Percentiles rank a stretch among this genome's conserved stretches.
Conservation (phyloP, 78 protist species). For the Dictyostelium brefeldianum region DNA sequence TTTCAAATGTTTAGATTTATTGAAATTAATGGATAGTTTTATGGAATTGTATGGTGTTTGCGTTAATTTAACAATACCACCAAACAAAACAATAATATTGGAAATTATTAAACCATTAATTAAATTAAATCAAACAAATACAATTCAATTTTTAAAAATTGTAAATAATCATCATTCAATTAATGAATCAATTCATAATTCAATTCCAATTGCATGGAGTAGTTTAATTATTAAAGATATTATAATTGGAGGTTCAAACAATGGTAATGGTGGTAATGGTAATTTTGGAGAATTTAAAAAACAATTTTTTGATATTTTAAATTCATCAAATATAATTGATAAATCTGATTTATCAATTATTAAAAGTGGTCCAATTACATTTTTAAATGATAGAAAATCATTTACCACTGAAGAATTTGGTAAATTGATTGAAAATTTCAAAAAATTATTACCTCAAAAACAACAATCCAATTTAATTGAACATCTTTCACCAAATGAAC, state of each 20-base stretch:
- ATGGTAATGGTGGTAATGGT: too few species aligned
- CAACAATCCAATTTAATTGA: neutral
- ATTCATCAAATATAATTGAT: neutral
- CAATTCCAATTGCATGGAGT: constrained; percentile 1
- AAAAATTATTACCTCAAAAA: neutral
- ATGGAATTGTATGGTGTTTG: neutral
- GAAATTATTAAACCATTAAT: constrained; percentile 20
- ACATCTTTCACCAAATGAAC: neutral
- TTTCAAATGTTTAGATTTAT: neutral
- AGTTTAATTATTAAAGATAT: neutral
- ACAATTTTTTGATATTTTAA: neutral
- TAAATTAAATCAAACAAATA: neutral
- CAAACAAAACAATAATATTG: neutral
- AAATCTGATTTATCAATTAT: neutral
- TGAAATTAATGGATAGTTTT: constrained; percentile 5
- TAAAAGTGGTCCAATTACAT: neutral
- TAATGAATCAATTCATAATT: neutral
- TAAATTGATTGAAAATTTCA: neutral
- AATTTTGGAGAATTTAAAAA: neutral
- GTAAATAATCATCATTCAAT: neutral
- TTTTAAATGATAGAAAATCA: neutral
- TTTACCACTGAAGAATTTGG: too few species aligned
- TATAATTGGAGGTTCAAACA: neutral
- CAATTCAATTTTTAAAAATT: neutral
- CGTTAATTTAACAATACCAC: neutral